These are phyloP conservation scores for Rhytidiadelphus loreus DNA, from an alignment of 225 moss, liverwort and hornwort genomes.

Conservation along the genomic window DNA sequence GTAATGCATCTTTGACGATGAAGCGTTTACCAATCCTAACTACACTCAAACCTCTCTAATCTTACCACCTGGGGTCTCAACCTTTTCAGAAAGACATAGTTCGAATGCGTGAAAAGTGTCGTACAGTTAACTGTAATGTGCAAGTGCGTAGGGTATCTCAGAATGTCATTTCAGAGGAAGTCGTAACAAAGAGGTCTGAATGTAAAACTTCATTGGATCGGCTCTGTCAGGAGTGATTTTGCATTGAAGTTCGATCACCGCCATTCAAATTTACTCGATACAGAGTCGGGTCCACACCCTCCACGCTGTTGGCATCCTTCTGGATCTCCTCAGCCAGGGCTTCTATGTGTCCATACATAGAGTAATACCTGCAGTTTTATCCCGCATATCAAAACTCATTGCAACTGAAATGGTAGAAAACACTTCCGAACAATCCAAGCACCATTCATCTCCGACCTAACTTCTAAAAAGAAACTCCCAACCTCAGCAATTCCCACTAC, in stretches of 20 bases:
- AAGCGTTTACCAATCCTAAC: too few species aligned
- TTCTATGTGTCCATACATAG: conserved; percentile 50
- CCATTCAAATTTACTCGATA: conserved; percentile 17
- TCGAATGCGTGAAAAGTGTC: too few species aligned
- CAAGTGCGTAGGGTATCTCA: too few species aligned
- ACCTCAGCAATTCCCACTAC: too few species aligned
- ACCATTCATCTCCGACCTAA: background rate
- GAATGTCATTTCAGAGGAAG: background rate
- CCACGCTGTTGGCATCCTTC: conserved; percentile 36
- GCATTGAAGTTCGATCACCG: background rate
- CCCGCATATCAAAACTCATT: background rate
- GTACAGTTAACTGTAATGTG: too few species aligned
- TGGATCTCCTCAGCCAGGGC: conserved; percentile 30
- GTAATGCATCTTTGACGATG: too few species aligned
- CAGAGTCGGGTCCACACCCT: conserved; percentile 38
- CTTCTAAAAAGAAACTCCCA: background rate
- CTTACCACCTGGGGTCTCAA: too few species aligned
- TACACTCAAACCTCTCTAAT: too few species aligned
- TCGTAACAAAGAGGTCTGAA: background rate
- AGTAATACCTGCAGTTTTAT: conserved; percentile 22
- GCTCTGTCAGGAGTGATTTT: background rate
- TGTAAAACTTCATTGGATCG: background rate
- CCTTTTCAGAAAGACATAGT: too few species aligned
- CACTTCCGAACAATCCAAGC: background rate
- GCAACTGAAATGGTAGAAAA: background rate